Base-by-base conservation (phyloP, 768 basidiomycete species). In the Lactifluus subvellereus region DNA sequence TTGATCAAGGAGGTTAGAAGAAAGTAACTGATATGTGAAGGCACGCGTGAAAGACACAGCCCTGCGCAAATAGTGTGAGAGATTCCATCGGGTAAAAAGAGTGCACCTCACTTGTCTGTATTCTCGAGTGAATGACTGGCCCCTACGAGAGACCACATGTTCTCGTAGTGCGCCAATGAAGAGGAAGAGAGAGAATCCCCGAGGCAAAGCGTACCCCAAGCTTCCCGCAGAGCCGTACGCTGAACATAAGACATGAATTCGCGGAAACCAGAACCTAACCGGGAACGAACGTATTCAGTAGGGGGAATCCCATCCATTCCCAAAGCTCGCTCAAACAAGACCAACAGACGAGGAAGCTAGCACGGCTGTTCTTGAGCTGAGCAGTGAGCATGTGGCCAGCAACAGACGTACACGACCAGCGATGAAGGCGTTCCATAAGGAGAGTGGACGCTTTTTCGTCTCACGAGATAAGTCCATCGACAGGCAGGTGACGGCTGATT, bases 371-470 rank as follows among this genome's bases (percentile, higher is more conserved):
- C 54, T 67, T 35, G 66, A 51, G 38, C 53, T 8, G 37, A 63
- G 22, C 6, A 32, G 43, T 14, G 20, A 37, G 43, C 58, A 54
- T 13, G 22, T 7, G 9, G 65, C 42, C 22, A 61, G 35, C 54
- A 57, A 40, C 65, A 40, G 18, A 55, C 86, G 68, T 74, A 91
- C 89, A 57, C 89, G 80, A 43, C 88, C 85, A 59, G 88, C 74
- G 20, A 89, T 78, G 69, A 91, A 91, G 20, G 84, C 79, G 66
- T 82, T 82, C 89, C 89, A 92, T 37, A 90, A 69, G 42, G 74
- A 74, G 50, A 72, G 65, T 57, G 74, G 61, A 69, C 72, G 65
- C 67, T 75, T 66, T 58, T 72, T 64, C 53, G 70, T 64, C 5
- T 69, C 70, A 59, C 60, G 75, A 2, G 76, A 69, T 14, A 74